Evolutionary conservation across 2,329 filamentous ascomycete genomes (phyloP), one percentile per base, ranked within the genome.

Genomic region (Fusarium continuum): DNA sequence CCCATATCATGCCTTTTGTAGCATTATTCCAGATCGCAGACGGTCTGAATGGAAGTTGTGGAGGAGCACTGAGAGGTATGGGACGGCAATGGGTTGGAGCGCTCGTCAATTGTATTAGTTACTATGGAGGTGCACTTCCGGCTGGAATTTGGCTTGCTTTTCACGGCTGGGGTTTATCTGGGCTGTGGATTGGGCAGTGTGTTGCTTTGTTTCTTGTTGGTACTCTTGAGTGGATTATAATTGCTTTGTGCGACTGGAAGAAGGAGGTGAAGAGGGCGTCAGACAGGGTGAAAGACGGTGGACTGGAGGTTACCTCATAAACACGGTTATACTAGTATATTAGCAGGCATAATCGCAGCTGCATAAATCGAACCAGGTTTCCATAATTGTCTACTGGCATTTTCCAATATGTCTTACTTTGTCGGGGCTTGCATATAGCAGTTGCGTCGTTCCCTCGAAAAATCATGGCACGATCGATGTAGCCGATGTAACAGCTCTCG

Each of bases 11-110:
- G 81, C 93, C 93, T 1, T 94, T 88, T 69, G 92, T 96, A 1
- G 93, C 92, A 1, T 80, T 96, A 3, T 96, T 96, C 76, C 92
- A 96, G 78, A 93, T 96, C 57, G 92, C 92, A 0, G 92, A 96
- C 73, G 93, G 92, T 0, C 78, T 96, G 28, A 95, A 95, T 70
- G 92, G 92, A 2, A 91, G 87, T 57, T 96, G 92, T 71, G 92
- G 93, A 2, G 92, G 93, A 2, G 87, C 88, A 17, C 77, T 96
- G 13, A 79, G 92, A 64, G 93, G 92, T 0, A 95, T 94, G 91
- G 93, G 92, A 3, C 80, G 91, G 50, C 92, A 96, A 75, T 92
- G 93, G 81, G 84, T 96, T 44, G 93, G 93, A 13, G 92, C 92
- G 2, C 78, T 87, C 2, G 91, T 96, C 48, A 96, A 96, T 73